Evolutionary conservation across 192 early-diverging fungal genomes (phyloP), one percentile per base, ranked within the genome.

Genomic region (Rhizoclosmatium globosum): DNA sequence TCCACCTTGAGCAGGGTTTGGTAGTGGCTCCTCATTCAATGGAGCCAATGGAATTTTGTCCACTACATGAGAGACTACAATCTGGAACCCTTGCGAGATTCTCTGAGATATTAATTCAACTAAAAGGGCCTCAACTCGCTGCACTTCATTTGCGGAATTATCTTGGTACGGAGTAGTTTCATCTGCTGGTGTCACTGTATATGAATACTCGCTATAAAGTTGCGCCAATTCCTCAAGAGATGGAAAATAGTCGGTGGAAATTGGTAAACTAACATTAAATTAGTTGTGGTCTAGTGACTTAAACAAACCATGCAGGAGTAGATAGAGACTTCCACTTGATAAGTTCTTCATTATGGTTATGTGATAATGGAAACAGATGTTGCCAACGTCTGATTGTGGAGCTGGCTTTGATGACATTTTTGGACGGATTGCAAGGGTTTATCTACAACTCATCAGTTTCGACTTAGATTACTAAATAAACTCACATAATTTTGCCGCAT

Each of bases 71-170:
- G 83, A 79, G 11, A 91, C 87, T 67, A 97, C 92, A 13, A 98
- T 85, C 82, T 97, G 96, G 79, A 95, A 98, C 38, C 96, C 96
- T 81, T 99, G 95, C 47, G 92, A 87, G 50, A 99, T 76, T n/a
- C 97, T 89, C 83, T 96, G 95, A 43, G 89, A 89, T 9, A 98
- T 89, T 81, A 99, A 87, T 82, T 98, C 96, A 31, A 89, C 87
- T 46, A 98, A 85, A 47, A 97, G 71, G 11, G 65, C 56, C 57
- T 85, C 87, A 45, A 86, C 79, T 59, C 78, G 74, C 50, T 82
- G 68, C 13, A 62, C 43, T 41, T 65, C 50, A 4, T 72, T 77
- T 4, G 23, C 60, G 15, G 66, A 75, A 60, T 70, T 57, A 57
- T 71, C 76, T 65, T 84, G 83, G 44, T 82, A 82, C 2, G 77